A percentile compares a stretch with the other conserved stretches of the same genome.
Conservation (phyloP, 73 alveolate species). For the Stentor coeruleus region DNA sequence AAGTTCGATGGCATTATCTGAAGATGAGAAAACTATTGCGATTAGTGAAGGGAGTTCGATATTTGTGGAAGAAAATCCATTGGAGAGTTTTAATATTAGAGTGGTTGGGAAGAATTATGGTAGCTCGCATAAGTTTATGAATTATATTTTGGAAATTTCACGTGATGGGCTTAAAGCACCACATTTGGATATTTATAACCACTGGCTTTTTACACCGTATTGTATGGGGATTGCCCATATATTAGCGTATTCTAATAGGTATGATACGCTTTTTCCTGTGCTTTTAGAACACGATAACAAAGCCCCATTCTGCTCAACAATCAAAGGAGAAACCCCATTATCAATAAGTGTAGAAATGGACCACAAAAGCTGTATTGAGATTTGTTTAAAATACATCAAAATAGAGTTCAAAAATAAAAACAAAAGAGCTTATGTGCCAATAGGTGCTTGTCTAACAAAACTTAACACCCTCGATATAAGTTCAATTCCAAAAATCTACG, state of each 20-base stretch:
- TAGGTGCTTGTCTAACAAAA: background rate
- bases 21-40: background rate
- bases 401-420: background rate
- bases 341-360: background rate
- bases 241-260: background rate
- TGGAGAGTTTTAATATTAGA: background rate
- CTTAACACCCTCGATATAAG: background rate
- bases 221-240: background rate
- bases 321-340: background rate
- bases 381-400: background rate
- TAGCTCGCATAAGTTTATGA: background rate
- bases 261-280: background rate
- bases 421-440: background rate
- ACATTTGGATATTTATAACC: background rate
- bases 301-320: background rate
- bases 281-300: background rate
- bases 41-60: background rate
- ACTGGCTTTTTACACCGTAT: constrained; percentile 1
- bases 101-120: background rate
- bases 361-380: background rate
- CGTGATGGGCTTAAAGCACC: background rate
- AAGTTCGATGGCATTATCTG: background rate
- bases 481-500: background rate
- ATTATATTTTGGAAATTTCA: background rate
- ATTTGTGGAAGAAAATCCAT: background rate